Base-by-base conservation (phyloP, 345 rosid species). In the Streptanthus diversifolius region DNA sequence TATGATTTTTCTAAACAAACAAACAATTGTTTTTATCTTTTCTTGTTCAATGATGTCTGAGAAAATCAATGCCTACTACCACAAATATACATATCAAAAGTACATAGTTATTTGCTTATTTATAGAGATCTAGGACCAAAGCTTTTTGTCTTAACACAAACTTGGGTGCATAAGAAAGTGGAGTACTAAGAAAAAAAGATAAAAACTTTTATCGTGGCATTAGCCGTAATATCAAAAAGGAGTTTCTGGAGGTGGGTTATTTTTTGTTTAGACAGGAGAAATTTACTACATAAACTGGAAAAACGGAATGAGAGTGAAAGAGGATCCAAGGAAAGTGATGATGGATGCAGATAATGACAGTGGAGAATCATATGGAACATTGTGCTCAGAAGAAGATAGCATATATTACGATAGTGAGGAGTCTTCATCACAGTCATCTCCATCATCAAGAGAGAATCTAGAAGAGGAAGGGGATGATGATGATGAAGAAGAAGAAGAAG, bases 241-340 rank as follows among this genome's bases (percentile, higher is more conserved):
- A 51, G 62, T 37, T 52, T 66, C 5, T 55, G 4, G 43, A 33
- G 58, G 22, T 69, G 51, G 14, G 5, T 3, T 17, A n/a, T 53
- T 35, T 9, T 54, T 32, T 41, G 15, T 70, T 51, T 52, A 92
- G 98, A 90, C 95, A 14, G 97, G 98, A 74, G 99, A 91, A 82
- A 79, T 93, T 62, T 93, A 91, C 73, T 93, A 88, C 79, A 85
- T 88, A 75, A 91, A 93, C 80, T 93, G 97, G 97, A 87, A 87
- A 78, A 89, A 81, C n/a, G 99, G 99, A 44, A 82, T 81, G 87
- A 91, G 70, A 73, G 89, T 88, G 30, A 88, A 74, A 60, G 96
- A 89, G 55, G 97, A 88, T 83, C 97, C 96, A 65, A 83, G 96
- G 55, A 54, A 72, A 66, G 75, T 76, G 74, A 69, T 75, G 62